Base-by-base conservation (phyloP, 768 basidiomycete genomes). In the Antrodiella citrinella region DNA sequence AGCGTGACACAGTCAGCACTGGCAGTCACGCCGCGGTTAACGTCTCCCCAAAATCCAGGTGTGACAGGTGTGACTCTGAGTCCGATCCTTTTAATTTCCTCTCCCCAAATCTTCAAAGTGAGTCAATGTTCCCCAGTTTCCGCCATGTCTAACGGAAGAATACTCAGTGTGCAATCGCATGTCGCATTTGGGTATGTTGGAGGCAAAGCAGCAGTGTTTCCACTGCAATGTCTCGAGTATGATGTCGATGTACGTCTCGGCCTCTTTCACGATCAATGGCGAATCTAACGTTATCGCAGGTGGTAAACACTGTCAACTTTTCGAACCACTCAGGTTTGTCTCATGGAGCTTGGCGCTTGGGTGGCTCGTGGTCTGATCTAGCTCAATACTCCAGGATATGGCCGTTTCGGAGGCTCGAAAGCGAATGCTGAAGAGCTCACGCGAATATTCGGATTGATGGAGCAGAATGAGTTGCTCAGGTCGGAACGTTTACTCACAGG, bases 171-270 rank as follows among this genome's bases (percentile, higher is more conserved):
- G 45, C 95, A 98, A 59, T 91, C 88, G 2, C 95, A 97, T 60
- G 95, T 97, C 51, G 81, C 86, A 9, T 91, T 84, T 56, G 95
- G 95, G 44, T 97, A 95, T 60, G 95, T 94, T 4, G 95, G 94
- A 51, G 83, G 84, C 22, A 88, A 87, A 63, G 85, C 84, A 7
- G 84, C 86, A 0, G 76, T 81, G 4, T 87, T 86, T 58, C 83
- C 85, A 1, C 80, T 81, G 56, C 95, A 80, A 73, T 90, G 75
- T 53, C 78, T 98, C 42, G 95, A 92, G 10, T 98, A 86, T 67
- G 92, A 99, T 57, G 94, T 98, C 42, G 96, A 99, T 72, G 91
- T 91, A 65, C 67, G 78, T 68, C 60, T 48, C 59, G 52, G 53
- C 51, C 18, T 48, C 24, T 23, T 46, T 12, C 13, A 20, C 15